Evolutionary conservation across 176 grass and related monocot species (phyloP), one percentile per base, ranked within the genome.

Genomic region (Aegilops sharonensis): DNA sequence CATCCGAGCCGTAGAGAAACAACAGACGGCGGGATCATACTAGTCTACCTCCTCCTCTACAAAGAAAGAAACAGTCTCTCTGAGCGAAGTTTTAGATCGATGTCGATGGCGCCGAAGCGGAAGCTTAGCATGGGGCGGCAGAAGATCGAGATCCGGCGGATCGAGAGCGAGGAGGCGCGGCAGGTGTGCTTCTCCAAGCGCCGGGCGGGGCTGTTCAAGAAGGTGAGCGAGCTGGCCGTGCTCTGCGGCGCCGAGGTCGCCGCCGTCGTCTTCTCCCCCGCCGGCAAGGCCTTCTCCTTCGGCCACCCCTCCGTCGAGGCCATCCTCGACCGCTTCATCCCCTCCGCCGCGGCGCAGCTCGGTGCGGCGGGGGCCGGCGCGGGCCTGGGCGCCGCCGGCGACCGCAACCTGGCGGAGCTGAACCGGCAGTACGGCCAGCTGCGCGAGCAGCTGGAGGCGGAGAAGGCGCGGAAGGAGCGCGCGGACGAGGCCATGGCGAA

Each of bases 281-380:
- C 87, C n/a, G 87, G 87, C 72, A 89, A 92, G 72, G 81, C 87
- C 40, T 89, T 89, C 87, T 89, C 90, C 31, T 92, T 92, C 29
- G 90, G 87, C 25, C 90, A 92, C 56, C 90, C 87, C 5, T 92
- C 90, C 5, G 78, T 83, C 5, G 78, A 86, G 35, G 37, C 40
- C 25, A 20, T 89, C 36, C 47, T 85, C n/a, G 87, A 89, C 7
- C 86, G 83, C 1, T 89, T 92, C 77, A 48, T 65, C 27, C 6
- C 21, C 3, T 14, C 82, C 54, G 27, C 27, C 27, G 40, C 82
- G 5, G 30, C 50, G n/a, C 56, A 59, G 56, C 2, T 59, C 56
- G 56, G 54, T 6, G 13, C 0, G 17, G 21, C 12, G 12, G 45
- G 34, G 20, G 36, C 13, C 14, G 35, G 21, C 20, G 63, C 24